These are phyloP conservation scores for Phytopythium litorale DNA, from an alignment of 352 stramenopile genomes.

Conservation along the genomic window DNA sequence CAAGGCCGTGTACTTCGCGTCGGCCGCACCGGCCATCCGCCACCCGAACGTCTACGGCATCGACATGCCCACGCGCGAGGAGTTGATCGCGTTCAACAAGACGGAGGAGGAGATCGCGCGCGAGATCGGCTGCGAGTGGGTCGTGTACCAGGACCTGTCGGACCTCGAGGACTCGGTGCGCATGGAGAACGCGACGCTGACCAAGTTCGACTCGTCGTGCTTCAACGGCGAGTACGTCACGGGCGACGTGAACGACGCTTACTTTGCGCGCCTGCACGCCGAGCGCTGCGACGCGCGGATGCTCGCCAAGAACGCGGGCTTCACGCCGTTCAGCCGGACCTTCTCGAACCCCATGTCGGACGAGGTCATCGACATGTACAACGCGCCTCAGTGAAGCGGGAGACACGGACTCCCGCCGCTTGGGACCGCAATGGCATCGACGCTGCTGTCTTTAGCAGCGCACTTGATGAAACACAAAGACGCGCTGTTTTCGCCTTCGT, in stretches of 20 bases:
- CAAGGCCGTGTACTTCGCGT: conserved; percentile 95
- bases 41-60: conserved; percentile 99
- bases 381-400: conserved; percentile 68
- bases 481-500: neutral
- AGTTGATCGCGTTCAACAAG: conserved; percentile 97
- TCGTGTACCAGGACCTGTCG: conserved; percentile 91
- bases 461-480: neutral
- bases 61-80: conserved; percentile 97
- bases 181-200: conserved; percentile 64
- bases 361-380: conserved; percentile 89
- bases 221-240: conserved; percentile 98
- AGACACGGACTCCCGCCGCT: neutral
- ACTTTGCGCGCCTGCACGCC: conserved; percentile 78
- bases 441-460: too few species aligned
- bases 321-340: conserved; percentile 71
- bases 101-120: conserved; percentile 93
- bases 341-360: conserved; percentile 76
- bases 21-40: conserved; percentile 95
- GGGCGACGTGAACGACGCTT: conserved; percentile 84
- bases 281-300: conserved; percentile 81
- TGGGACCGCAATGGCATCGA: too few species aligned
- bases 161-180: conserved; percentile 90
- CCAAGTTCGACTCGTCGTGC: conserved; percentile 95
- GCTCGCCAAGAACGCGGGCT: conserved; percentile 82
- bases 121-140: conserved; percentile 94